These are phyloP conservation scores for Amphibolis antarctica DNA, from an alignment of 106 monocot genomes.

Conservation along the genomic window DNA sequence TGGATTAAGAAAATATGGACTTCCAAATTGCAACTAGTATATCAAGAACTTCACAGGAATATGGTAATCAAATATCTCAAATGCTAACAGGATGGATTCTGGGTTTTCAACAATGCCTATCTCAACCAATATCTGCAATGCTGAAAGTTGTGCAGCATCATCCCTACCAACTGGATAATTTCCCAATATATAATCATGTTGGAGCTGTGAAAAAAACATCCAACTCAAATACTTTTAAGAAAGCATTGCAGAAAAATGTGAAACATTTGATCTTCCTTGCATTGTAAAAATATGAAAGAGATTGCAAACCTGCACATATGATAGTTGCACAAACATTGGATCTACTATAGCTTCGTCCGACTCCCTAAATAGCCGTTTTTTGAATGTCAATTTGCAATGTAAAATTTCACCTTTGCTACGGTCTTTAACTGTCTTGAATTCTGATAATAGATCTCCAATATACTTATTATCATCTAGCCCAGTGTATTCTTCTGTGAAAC, in stretches of 20 bases:
- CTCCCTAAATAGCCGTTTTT: conserved; percentile 90
- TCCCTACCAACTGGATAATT: conserved; percentile 96
- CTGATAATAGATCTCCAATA: conserved; percentile 85
- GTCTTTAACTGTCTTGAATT: conserved; percentile 91
- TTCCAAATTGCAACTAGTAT: not conserved
- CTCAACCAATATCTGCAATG: conserved; percentile 88
- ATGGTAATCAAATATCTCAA: not conserved
- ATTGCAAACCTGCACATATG: conserved; percentile 78
- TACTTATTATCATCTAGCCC: conserved; percentile 98
- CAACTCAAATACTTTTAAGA: not conserved
- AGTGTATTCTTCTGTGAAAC: conserved; percentile 74
- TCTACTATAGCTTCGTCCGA: conserved; percentile 93
- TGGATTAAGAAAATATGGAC: too few species aligned
- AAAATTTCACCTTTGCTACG: conserved; percentile 93
- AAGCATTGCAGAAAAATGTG: not conserved
- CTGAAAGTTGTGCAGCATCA: conserved; percentile 91
- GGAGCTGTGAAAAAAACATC: conserved; percentile 42
- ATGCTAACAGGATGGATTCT: conserved; percentile 72
- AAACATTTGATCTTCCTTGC: not conserved
- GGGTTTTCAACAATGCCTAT: conserved; percentile 76
- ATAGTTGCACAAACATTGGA: conserved; percentile 95
- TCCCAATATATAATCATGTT: conserved; percentile 96
- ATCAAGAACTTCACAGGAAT: not conserved
- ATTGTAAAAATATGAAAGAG: not conserved
- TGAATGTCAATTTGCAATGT: conserved; percentile 89